These are phyloP conservation scores for Eucalyptus microcorys DNA, from an alignment of 345 rosid genomes.

Conservation along the genomic window DNA sequence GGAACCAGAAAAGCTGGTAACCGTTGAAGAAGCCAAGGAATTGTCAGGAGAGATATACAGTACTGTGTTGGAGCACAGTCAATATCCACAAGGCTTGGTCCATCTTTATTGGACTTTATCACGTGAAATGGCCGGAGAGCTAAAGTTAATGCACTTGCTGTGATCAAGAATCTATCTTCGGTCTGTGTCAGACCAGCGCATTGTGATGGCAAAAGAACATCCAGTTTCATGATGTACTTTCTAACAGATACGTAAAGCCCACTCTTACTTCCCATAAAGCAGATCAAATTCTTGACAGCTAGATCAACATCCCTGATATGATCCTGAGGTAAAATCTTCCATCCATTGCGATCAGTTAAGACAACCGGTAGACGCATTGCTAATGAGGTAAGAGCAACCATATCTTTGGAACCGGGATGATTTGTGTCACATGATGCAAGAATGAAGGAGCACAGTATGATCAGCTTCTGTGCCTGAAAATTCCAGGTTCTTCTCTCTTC, in stretches of 20 bases:
- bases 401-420: constrained; percentile 19
- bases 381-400: constrained; percentile 39
- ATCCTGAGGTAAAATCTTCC: constrained; percentile 37
- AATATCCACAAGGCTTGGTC: constrained; percentile 3
- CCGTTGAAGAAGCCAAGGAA: constrained; percentile 61
- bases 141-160: constrained; percentile 68
- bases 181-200: constrained; percentile 13
- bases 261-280: constrained; percentile 59
- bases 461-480: constrained; percentile 54
- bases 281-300: constrained; percentile 45
- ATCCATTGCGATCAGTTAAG: constrained; percentile 65
- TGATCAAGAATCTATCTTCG: constrained; percentile 67
- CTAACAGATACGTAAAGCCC: constrained; percentile 57
- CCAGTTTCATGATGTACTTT: constrained; percentile 42
- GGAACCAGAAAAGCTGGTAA: constrained; percentile 68
- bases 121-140: constrained; percentile 75
- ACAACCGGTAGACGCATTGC: constrained; percentile 55
- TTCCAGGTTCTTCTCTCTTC: constrained; percentile 68
- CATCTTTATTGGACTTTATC: constrained; percentile 11
- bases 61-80: constrained; percentile 38
- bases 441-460: constrained; percentile 55
- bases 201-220: constrained; percentile 7
- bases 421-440: constrained; percentile 40
- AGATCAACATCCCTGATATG: constrained; percentile 31
- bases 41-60: constrained; percentile 50